These are phyloP conservation scores for Globisporangium parvum DNA, from an alignment of 352 stramenopile species.

Conservation along the genomic window DNA sequence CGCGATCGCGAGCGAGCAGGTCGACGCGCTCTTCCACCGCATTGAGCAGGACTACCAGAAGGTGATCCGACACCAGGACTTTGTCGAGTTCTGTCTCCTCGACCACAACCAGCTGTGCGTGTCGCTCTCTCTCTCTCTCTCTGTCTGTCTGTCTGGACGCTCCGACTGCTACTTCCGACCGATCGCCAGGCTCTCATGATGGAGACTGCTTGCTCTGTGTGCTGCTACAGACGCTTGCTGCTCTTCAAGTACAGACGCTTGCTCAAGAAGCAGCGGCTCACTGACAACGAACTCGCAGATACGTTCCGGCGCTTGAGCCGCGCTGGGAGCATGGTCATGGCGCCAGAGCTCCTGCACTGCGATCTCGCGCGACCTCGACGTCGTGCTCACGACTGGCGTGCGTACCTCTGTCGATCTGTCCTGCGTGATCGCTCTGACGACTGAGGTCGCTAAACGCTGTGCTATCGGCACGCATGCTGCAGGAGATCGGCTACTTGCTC, in stretches of 20 bases:
- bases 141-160: not conserved
- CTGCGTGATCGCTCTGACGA: not conserved
- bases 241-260: constrained; percentile 70
- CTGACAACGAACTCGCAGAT: constrained; percentile 74
- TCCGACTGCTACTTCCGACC: not conserved
- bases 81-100: constrained; percentile 78
- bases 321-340: constrained; percentile 30
- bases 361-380: constrained; percentile 64
- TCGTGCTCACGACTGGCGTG: constrained; percentile 75
- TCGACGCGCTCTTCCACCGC: constrained; percentile 71
- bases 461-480: not conserved
- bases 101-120: constrained; percentile 75
- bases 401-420: constrained; percentile 5
- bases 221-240: constrained; percentile 45
- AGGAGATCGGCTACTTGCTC: constrained; percentile 67
- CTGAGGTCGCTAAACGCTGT: not conserved
- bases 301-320: constrained; percentile 56
- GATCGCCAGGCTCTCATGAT: not conserved
- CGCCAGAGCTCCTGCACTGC: constrained; percentile 56
- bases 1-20: constrained; percentile 59
- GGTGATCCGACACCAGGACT: constrained; percentile 57
- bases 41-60: constrained; percentile 50
- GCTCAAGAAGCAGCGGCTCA: constrained; percentile 53
- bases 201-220: not conserved
- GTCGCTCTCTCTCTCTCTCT: not conserved